Base-by-base conservation (phyloP, 257 asterid genomes). In the Solanum arcanum region DNA sequence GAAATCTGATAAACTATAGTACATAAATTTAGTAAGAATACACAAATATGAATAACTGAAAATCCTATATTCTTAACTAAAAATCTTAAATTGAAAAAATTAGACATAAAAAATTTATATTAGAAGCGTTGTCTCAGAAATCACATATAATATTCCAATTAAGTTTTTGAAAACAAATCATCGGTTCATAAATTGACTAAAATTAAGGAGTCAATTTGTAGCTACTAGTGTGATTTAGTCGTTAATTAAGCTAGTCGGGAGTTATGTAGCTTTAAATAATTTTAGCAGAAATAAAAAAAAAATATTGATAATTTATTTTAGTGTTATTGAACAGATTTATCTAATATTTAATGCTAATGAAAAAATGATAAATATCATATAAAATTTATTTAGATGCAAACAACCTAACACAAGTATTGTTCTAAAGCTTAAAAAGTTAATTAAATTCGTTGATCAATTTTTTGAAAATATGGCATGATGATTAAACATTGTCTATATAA, bases 281-380 rank as follows among this genome's bases (percentile, higher is more conserved):
- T 25, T 12, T 25, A 64, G 12, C 6, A 12, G 0, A 64, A 8
- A 9, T 3, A 49, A 11, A 64, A n/a, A 64, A n/a, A 0, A 20
- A 20, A 62, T 60, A 60, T 10, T 23, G 13, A 0, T 20, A 3
- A 21, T 62, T 10, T 23, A 11, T 62, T 62, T 4, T 62, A 66
- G 7, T 1, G 1, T 0, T 64, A 2, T 12, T 25, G 0, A 6
- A 64, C 0, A 3, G 1, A 14, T 2, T 64, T n/a, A 64, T 64
- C 0, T 4, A 5, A 5, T 64, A 64, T 4, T 2, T 64, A 12
- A 12, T 66, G 0, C 5, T 66, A 5, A 66, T 66, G 0, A 25
- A 13, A 13, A 25, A 25, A 66, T 66, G 0, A 25, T 5, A 3
- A 5, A 0, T 64, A 66, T 25, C 35, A 5, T 27, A 12, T 66